phyloP scores from a whole-genome alignment of 495 filamentous ascomycete species.

The Hypoxylon subgilvum region DNA sequence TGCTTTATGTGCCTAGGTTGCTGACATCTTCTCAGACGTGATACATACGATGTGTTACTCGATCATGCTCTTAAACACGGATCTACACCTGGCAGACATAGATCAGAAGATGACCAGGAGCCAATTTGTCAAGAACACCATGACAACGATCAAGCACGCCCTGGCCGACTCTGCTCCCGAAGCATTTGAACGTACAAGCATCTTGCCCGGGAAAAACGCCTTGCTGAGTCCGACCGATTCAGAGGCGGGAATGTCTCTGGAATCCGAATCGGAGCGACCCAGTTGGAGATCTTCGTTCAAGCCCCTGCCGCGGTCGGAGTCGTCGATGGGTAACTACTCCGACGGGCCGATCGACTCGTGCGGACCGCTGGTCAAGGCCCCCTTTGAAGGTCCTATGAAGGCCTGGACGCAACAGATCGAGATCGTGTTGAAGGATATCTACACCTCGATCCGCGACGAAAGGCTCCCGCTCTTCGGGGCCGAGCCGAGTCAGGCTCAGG shows the following conservation, averaged over 20 bases:
- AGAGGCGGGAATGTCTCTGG: slow-evolving; percentile 43
- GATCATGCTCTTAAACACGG: slow-evolving; percentile 91
- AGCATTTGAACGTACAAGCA: slow-evolving; percentile 63
- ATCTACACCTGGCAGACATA: slow-evolving; percentile 92
- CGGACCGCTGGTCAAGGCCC: slow-evolving; percentile 76
- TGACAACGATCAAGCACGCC: slow-evolving; percentile 83
- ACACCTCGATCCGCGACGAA: slow-evolving; percentile 83
- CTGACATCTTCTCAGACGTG: slow-evolving; percentile 66
- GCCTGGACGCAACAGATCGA: slow-evolving; percentile 93
- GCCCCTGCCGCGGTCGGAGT: slow-evolving; percentile 53
- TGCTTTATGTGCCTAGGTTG: too few species aligned
- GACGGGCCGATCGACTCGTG: slow-evolving; percentile 51
- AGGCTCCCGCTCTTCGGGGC: slow-evolving; percentile 81
- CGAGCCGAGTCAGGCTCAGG: slow-evolving; percentile 52
- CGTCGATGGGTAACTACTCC: slow-evolving; percentile 45
- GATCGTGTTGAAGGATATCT: slow-evolving; percentile 88
- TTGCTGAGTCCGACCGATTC: slow-evolving; percentile 39
- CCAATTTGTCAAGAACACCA: slow-evolving; percentile 96
- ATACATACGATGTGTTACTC: slow-evolving; percentile 98
- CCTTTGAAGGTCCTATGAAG: slow-evolving; percentile 76
- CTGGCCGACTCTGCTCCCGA: slow-evolving; percentile 73
- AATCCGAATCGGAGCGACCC: slow-evolving; percentile 53
- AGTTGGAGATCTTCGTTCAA: slow-evolving; percentile 55
- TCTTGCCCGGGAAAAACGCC: slow-evolving; percentile 46
- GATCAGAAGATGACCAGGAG: slow-evolving; percentile 92